Evolutionary conservation across 2,329 filamentous ascomycete species (phyloP).

Genomic region (Myriosclerotinia curreyana): DNA sequence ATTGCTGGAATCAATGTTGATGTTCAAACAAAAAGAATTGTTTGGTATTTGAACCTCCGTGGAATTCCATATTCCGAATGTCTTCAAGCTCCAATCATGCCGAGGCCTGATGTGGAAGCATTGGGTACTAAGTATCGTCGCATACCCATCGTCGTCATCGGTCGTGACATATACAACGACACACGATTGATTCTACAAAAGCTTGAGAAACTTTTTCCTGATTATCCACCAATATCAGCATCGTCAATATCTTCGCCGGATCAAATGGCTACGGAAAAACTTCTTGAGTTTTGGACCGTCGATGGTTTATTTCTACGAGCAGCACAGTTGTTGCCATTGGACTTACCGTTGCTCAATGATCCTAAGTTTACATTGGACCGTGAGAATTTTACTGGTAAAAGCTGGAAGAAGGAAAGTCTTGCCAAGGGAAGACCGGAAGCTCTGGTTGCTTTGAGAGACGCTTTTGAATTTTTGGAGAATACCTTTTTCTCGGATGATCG

Average conservation of each 20-base stretch:
- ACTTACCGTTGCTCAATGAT: slow-evolving; percentile 46
- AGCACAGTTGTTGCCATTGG: not conserved
- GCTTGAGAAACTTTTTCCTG: slow-evolving; percentile 56
- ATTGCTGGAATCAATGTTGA: slow-evolving; percentile 1
- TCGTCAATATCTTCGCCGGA: not conserved
- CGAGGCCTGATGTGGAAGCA: slow-evolving; percentile 59
- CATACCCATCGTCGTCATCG: slow-evolving; percentile 66
- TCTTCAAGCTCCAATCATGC: slow-evolving; percentile 56
- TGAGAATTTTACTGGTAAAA: slow-evolving; percentile 45
- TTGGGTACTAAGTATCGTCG: slow-evolving; percentile 66
- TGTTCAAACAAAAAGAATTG: slow-evolving; percentile 41
- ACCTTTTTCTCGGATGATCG: slow-evolving; percentile 64
- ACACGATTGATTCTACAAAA: slow-evolving; percentile 64
- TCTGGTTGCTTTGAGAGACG: slow-evolving; percentile 51
- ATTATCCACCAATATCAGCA: not conserved
- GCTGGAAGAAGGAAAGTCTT: slow-evolving; percentile 43
- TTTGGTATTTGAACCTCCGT: slow-evolving; percentile 66
- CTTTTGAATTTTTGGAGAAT: slow-evolving; percentile 58
- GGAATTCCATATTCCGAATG: slow-evolving; percentile 66
- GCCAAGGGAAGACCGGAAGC: slow-evolving; percentile 52
- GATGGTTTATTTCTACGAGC: slow-evolving; percentile 40
- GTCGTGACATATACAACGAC: slow-evolving; percentile 66
- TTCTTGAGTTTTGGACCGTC: slow-evolving; percentile 55
- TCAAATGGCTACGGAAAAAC: slow-evolving; percentile 44
- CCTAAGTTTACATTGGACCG: slow-evolving; percentile 59